Evolutionary conservation across 192 early-diverging fungal genomes (phyloP).

Genomic region (Phlyctochytrium planicorne): DNA sequence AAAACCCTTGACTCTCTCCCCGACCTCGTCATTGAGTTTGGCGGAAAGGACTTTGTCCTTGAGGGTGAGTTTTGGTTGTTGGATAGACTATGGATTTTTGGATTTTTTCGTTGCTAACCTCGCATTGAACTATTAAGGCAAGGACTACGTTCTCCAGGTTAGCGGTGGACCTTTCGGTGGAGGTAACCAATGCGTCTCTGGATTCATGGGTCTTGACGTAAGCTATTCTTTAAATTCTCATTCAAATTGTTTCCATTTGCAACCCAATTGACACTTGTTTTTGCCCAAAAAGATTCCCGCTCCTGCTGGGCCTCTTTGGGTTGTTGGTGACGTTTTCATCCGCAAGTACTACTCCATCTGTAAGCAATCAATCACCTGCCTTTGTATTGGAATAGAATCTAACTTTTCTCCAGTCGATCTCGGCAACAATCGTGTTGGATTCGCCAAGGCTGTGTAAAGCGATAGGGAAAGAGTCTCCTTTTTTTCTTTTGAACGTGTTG

Average conservation of each 20-base stretch:
- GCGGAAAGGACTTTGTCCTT: conserved; percentile 67
- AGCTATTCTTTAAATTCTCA: conserved; percentile 17
- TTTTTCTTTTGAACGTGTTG: too few relatives aligned
- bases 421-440: conserved; percentile 71
- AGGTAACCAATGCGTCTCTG: conserved; percentile 48
- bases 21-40: conserved; percentile 75
- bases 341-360: conserved; percentile 58
- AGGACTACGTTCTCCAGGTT: conserved; percentile 63
- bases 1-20: conserved; percentile 64
- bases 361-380: conserved; percentile 12
- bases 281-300: conserved; percentile 32
- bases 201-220: conserved; percentile 95
- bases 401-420: conserved; percentile 16
- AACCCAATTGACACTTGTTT: conserved; percentile 22
- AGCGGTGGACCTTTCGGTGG: conserved; percentile 27
- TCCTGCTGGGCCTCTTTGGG: conserved; percentile 51
- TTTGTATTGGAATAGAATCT: conserved; percentile 13
- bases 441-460: conserved; percentile 50
- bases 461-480: too few relatives aligned
- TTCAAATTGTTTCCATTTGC: conserved; percentile 4
- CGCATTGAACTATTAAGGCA: too few relatives aligned
- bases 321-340: conserved; percentile 62
- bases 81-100: not conserved
- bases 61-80: conserved; percentile 30
- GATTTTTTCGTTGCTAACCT: too few relatives aligned